Base-by-base conservation (phyloP, 495 filamentous ascomycete genomes). In the Aspergillus baeticus region DNA sequence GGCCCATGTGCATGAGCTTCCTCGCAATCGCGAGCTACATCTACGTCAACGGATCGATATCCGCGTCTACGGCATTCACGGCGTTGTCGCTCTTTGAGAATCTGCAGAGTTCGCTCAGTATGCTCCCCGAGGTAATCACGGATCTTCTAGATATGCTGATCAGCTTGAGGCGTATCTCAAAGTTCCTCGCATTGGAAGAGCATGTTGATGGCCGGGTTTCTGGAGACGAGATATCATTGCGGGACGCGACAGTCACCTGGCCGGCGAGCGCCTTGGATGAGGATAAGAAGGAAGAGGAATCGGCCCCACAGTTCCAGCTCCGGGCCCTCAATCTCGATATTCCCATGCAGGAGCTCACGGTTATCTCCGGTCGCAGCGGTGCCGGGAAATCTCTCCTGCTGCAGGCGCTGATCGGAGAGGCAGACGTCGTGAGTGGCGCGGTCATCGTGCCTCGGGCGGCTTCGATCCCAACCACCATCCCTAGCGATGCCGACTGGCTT, bases 11-110 rank as follows among this genome's bases (percentile, higher is more conserved):
- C 51, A 79, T 91, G 23, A 81, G 86, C n/a, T 83, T 83, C 17
- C 74, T 83, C 26, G 80, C 85, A 0, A 70, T 92, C 10, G 75
- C 81, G 0, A 74, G 82, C 11, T 89, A 90, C 62, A 80, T 86
- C 4, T 53, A 74, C 10, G 34, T 87, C 0, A 65, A 86, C 45
- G 80, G 81, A 1, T 60, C 69, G 0, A 71, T 92, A 5, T 73
- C 80, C 0, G 79, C 88, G 6, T 87, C 87, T 0, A 77, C 87
- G 21, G 88, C 88, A 6, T 92, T 92, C 57, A 89, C 89, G 10
- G 80, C 86, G 46, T 70, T 92, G 18, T 78, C 84, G 13, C 71
- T 92, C 39, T 89, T 91, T 61, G 78, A 74, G 37, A 70, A 73
- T 6, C 78, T 92, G 29, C 84, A 89, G 64, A 70, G 78, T 10